Evolutionary conservation across 169 alveolate species (phyloP), one percentile per base, ranked within the genome.

Genomic region (Cryptosporidium xiaoi): DNA sequence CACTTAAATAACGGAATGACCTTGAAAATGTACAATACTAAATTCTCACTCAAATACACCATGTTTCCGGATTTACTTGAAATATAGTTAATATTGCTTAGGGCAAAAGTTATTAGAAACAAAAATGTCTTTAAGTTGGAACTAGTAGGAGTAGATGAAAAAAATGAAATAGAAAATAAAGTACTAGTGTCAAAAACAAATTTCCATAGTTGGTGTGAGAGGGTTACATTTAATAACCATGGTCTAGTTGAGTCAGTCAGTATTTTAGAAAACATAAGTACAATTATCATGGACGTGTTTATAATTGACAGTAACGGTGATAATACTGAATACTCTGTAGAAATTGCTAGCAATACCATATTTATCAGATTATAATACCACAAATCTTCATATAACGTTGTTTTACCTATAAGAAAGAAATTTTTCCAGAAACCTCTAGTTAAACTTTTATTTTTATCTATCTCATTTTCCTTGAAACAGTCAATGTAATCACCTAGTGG

Each of bases 141-240:
- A 60, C 65, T 60, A 29, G 44, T 77, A n/a, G 58, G 77, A 1
- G 65, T 60, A 44, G 87, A 34, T 16, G 87, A 77, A 40, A 77
- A 56, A 77, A 53, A 77, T 2, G 71, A 77, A 34, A 46, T 77
- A 44, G 71, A 56, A 56, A 77, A 77, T 33, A 77, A n/a, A 27
- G 64, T 77, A 77, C 71, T 62, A 2, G 77, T 44, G 18, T 77
- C 87, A n/a, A 77, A 44, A 34, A 77, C 48, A 36, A 77, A 77
- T 24, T 77, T 56, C 87, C 87, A 77, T 31, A 77, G 34, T 46
- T 56, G 69, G 64, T 77, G 87, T 20, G 87, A 77, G 29, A 77
- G 27, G 27, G 87, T 77, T 18, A 77, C 34, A 44, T 56, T 56
- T 77, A 77, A 77, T 16, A 77, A 46, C 87, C 87, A 77, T 24